phyloP scores from a whole-genome alignment of 139 green algal species.

The Chloropicon primus region DNA sequence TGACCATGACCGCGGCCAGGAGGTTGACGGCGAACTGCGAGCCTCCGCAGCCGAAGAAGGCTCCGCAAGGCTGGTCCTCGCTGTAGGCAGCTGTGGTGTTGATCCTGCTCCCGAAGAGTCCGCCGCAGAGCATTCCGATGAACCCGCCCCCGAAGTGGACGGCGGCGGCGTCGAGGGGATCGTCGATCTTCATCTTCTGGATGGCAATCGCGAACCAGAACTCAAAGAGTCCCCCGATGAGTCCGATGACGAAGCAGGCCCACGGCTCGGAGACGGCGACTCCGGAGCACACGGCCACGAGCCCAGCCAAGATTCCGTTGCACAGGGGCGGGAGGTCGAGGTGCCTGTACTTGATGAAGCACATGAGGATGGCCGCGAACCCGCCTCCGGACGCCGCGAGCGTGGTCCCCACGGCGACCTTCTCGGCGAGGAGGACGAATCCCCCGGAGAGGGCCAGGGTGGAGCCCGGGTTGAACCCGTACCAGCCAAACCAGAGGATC shows the following conservation, averaged over 20 bases:
- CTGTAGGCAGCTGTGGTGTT: background rate
- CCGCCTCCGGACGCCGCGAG: background rate
- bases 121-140: background rate
- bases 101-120: background rate
- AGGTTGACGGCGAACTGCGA: background rate
- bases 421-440: background rate
- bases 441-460: constrained; percentile 28
- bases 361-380: background rate
- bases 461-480: constrained; percentile 44
- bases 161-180: background rate
- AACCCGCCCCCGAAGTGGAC: background rate
- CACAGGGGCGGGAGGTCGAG: background rate
- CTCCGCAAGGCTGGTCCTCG: background rate
- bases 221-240: background rate
- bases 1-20: background rate
- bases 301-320: background rate
- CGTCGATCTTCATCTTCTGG: background rate
- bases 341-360: background rate
- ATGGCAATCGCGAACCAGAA: background rate
- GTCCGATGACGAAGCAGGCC: background rate
- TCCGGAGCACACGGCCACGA: background rate
- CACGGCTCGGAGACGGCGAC: background rate
- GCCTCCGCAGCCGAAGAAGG: background rate
- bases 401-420: background rate
- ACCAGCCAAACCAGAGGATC: constrained; percentile 87